Evolutionary conservation across 2,329 filamentous ascomycete species (phyloP), one percentile per base, ranked within the genome.

Genomic region (Didymella arachidicola): DNA sequence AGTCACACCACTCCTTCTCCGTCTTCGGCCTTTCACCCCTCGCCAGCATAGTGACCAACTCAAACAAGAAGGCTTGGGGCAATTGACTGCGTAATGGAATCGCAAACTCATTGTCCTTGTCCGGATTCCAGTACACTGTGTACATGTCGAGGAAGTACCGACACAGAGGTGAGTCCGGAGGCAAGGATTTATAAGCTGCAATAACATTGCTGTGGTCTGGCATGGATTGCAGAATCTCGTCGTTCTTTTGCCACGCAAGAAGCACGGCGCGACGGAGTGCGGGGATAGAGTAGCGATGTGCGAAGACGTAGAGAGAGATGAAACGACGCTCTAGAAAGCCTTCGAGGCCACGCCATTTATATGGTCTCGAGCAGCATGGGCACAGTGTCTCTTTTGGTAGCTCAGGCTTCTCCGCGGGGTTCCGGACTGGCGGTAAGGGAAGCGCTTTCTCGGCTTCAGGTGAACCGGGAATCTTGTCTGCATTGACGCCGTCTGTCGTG

Each of bases 161-260:
- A 55, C 73, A 76, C 1, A 75, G 61, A 6, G 71, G 66, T 5
- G 73, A 67, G 42, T 70, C 67, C 7, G 71, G 64, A 1, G 73
- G 72, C 1, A 76, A 64, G 34, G 57, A 64, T 22, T 73, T 68
- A 51, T 76, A 76, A 3, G 72, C 73, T 0, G 71, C 64, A 48
- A 75, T 76, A 57, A 76, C 73, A 18, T 76, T 76, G 65, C 72
- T 71, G 55, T 76, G 73, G 38, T 76, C 72, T 3, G 73, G 73
- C 72, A 76, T 76, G 10, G 71, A 72, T 51, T 76, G 73, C 4
- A 76, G 49, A 4, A 74, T 71, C 51, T 76, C 73, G 32, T 76
- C 73, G 48, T 76, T 76, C 14, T 65, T 73, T 53, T 76, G 73
- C 73, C 72, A 76, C 2, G 72, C 71, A 7, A 75, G 54, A 5